These are phyloP conservation scores for Lactarius tabidus DNA, from an alignment of 768 basidiomycete genomes.

Conservation along the genomic window DNA sequence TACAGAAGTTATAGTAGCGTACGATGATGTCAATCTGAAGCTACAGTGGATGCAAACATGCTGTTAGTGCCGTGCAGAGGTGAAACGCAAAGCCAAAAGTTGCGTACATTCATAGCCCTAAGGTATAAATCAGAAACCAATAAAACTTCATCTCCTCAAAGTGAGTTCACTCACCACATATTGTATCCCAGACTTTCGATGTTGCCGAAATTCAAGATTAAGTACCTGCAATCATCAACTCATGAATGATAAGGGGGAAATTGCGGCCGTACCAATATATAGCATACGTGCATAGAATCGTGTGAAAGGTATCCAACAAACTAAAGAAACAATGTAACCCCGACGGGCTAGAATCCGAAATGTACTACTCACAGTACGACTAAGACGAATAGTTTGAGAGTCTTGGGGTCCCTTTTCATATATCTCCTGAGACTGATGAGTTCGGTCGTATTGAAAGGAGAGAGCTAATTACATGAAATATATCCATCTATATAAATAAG, in stretches of 20 bases:
- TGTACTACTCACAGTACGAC: not conserved
- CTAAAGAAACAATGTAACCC: slow-evolving; percentile 25
- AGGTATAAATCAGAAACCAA: not conserved
- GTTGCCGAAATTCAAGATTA: slow-evolving; percentile 44
- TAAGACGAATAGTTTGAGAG: not conserved
- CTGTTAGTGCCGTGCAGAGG: slow-evolving; percentile 19
- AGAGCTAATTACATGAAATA: not conserved
- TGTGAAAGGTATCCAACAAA: slow-evolving; percentile 43
- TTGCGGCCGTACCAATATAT: slow-evolving; percentile 42
- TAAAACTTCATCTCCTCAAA: not conserved
- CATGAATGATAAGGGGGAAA: not conserved
- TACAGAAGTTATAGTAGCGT: not conserved
- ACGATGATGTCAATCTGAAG: not conserved
- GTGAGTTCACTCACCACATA: slow-evolving; percentile 37
- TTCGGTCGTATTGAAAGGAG: not conserved
- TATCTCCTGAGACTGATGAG: not conserved
- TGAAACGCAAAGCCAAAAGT: not conserved
- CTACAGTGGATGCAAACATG: not conserved
- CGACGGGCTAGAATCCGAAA: too few species aligned
- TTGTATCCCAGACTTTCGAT: slow-evolving; percentile 36
- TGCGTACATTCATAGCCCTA: slow-evolving; percentile 28
- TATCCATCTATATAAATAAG: slow-evolving; percentile 1
- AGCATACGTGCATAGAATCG: slow-evolving; percentile 41
- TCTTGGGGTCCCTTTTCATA: not conserved
- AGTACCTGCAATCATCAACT: slow-evolving; percentile 35